Base-by-base conservation (phyloP, 1,284 basidiomycete species). In the Coniophora puteana region DNA sequence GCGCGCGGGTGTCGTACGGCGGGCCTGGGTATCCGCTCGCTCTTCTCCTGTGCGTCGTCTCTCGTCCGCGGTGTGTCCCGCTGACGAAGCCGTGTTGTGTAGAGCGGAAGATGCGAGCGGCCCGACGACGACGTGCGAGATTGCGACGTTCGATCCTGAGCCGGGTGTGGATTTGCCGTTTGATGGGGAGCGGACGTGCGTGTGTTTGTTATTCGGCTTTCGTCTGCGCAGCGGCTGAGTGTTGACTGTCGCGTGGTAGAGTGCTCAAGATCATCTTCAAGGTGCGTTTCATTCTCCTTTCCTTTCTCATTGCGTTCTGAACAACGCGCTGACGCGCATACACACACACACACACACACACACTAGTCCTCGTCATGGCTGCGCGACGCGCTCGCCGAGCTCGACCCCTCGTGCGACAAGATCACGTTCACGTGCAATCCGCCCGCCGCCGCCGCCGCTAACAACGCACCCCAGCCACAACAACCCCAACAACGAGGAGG, bases 41-140 rank as follows among this genome's bases (percentile, higher is more conserved):
- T 7, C 56, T 97, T 27, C 65, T 92, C 17, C 72, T 96, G 93
- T 93, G 57, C 66, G 88, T 71, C 17, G 28, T 30, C 27, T 29
- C 17, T 33, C 2, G 41, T 18, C 27, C 30, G 33, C 14, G 7
- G 31, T 38, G 38, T 27, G 16, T 23, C 30, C 34, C 38, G 31
- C 27, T 44, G 32, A 23, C 26, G 12, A 24, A 33, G 21, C 35
- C 23, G 22, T 26, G 33, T 40, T 43, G 39, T 49, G 36, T 48
- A 95, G 93, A 38, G 81, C 89, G 18, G 92, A 95, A 58, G 89
- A 92, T 46, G 72, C 79, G 1, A 71, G 73, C 42, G 92, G 91
- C 2, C 93, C 93, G 0, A 90, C 84, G 0, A 94, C 93, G 6
- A 85, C 78, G 13, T 96, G 93, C 61, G 85, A 94, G 58, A 81